phyloP scores from a whole-genome alignment of 495 filamentous ascomycete genomes.

The Achaetomiella virescens region DNA sequence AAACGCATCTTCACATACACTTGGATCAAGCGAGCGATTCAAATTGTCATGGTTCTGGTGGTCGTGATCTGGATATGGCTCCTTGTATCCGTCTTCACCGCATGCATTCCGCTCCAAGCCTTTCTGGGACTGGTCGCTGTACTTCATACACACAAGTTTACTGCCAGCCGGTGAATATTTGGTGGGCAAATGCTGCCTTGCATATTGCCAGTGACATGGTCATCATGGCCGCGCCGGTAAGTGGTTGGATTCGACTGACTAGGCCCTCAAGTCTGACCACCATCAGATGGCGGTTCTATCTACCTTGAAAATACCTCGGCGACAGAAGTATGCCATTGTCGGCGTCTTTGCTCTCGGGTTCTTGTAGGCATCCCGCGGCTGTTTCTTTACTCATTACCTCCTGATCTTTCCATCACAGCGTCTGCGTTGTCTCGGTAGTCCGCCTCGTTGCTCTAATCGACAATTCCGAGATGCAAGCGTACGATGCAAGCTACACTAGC shows the following conservation, averaged over 20 bases:
- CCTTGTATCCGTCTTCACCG: slow-evolving; percentile 21
- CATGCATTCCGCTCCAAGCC: slow-evolving; percentile 26
- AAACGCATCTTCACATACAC: slow-evolving; percentile 28
- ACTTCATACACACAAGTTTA: slow-evolving; percentile 16
- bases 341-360: slow-evolving; percentile 28
- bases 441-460: slow-evolving; percentile 23
- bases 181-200: slow-evolving; percentile 26
- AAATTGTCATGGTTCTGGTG: slow-evolving; percentile 20
- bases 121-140: slow-evolving; percentile 29
- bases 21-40: slow-evolving; percentile 22
- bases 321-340: slow-evolving; percentile 25
- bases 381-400: no score
- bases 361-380: slow-evolving; percentile 14
- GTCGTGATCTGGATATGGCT: slow-evolving; percentile 23
- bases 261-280: not conserved
- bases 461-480: not conserved
- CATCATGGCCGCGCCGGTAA: slow-evolving; percentile 25
- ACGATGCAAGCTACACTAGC: slow-evolving; percentile 23
- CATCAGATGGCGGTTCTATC: slow-evolving; percentile 22
- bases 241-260: not conserved
- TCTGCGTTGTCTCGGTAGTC: slow-evolving; percentile 26
- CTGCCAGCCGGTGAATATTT: slow-evolving; percentile 25
- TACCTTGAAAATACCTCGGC: slow-evolving; percentile 20
- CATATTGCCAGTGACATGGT: slow-evolving; percentile 23
- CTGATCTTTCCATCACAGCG: slow-evolving; percentile 8